Evolutionary conservation across 208 protist genomes (phyloP), one percentile per base, ranked within the genome.

Genomic region (Leishmania tropica): DNA sequence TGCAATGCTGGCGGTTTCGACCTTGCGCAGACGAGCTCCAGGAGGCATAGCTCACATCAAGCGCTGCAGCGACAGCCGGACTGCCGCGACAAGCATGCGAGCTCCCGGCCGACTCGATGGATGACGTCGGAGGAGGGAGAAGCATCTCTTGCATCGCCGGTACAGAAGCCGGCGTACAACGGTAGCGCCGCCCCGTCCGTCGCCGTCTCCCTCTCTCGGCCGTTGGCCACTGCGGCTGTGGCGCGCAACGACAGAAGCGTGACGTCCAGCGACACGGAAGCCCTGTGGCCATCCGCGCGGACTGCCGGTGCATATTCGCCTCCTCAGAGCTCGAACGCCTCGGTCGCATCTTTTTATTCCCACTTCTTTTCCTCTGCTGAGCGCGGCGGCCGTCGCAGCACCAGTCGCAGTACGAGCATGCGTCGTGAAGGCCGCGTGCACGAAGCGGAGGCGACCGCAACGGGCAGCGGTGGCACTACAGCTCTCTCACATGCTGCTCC

Each of bases 231-330:
- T n/a, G 73, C 51, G 35, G 73, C 73, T 40, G 15, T 62, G 21
- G 35, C 37, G 31, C 71, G 60, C 21, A n/a, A 10, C 4, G 68
- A 54, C 21, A 53, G 60, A 40, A 78, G 76, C 51, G 81, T 85
- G 56, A 54, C 47, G 7, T 74, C 71, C 21, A 73, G 54, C 56
- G 71, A 60, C 58, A 65, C 71, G 5, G 58, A 21, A 2, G 56
- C 24, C 0, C 72, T 78, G 8, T 31, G 35, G 1, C 37, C 62
- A 10, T 80, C 76, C 5, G 47, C 76, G 24, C 74, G 68, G 7
- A 72, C 67, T 15, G 60, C 71, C 15, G 58, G 60, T n/a, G 51
- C 24, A 6, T 6, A n/a, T 24, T 21, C 31, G 31, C 15, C 19
- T 42, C 31, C 19, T 17, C 24, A 28, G 19, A 76, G 31, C 51